Percentiles rank a stretch among this genome's conserved stretches.
These are phyloP conservation scores for Aphanomyces euteiches DNA, from an alignment of 352 stramenopile genomes.

Conservation along the genomic window DNA sequence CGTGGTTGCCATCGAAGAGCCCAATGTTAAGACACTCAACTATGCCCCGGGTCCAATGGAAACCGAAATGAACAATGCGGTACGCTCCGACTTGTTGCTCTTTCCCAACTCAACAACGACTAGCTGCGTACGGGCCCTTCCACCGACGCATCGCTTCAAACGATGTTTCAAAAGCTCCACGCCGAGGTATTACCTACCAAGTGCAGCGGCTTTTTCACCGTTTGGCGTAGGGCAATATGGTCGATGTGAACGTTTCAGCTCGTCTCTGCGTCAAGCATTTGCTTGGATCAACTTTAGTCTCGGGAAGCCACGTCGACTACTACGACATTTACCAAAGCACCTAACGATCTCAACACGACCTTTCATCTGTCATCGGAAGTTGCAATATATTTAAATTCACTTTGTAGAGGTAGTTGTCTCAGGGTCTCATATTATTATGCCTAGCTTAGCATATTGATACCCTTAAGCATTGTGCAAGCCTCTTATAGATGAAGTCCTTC, in stretches of 20 bases:
- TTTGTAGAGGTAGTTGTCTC: too few relatives aligned
- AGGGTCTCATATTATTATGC: too few relatives aligned
- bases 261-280: slow-evolving; percentile 54
- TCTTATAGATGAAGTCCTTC: too few relatives aligned
- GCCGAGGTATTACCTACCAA: neutral
- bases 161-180: slow-evolving; percentile 51
- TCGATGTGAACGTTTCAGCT: slow-evolving; percentile 61
- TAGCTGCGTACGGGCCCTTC: slow-evolving; percentile 46
- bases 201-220: neutral
- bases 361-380: too few relatives aligned
- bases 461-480: too few relatives aligned
- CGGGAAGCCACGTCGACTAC: slow-evolving; percentile 75
- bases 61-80: slow-evolving; percentile 82
- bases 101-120: neutral
- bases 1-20: slow-evolving; percentile 63
- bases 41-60: slow-evolving; percentile 86
- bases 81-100: too few relatives aligned
- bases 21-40: slow-evolving; percentile 47
- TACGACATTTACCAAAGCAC: slow-evolving; percentile 39
- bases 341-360: too few relatives aligned
- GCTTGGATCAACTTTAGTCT: slow-evolving; percentile 49
- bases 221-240: slow-evolving; percentile 2
- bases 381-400: too few relatives aligned
- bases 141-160: slow-evolving; percentile 41
- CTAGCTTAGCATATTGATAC: too few relatives aligned